Conservation (phyloP, 805 yeast species). For the Teunomyces gatunensis region DNA sequence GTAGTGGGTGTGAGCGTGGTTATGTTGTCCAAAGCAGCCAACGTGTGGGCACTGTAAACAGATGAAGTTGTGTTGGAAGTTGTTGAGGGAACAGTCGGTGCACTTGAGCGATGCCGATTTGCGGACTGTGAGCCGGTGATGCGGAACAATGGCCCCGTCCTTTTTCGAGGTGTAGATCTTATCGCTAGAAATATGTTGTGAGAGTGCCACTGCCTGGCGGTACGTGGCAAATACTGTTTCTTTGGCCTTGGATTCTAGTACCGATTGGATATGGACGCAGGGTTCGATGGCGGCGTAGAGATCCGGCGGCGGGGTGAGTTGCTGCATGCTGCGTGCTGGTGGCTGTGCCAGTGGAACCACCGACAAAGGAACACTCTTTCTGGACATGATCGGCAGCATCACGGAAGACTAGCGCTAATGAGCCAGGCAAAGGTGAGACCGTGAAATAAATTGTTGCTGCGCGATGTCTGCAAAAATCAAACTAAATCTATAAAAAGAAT, state of each 20-base stretch:
- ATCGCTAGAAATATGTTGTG: conserved; percentile 31
- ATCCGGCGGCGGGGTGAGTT: conserved; percentile 19
- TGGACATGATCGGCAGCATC: background rate
- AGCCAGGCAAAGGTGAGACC: background rate
- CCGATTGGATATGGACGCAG: conserved; percentile 49
- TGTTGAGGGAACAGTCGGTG: conserved; percentile 43
- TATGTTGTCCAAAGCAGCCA: conserved; percentile 54
- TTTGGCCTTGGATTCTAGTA: conserved; percentile 47
- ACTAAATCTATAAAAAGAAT: background rate
- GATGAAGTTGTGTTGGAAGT: conserved; percentile 49
- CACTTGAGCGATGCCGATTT: conserved; percentile 49
- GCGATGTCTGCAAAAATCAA: background rate
- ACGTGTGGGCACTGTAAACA: conserved; percentile 78
- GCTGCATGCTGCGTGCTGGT: background rate
- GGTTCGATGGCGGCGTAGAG: conserved; percentile 36
- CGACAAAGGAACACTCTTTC: background rate
- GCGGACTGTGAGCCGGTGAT: conserved; percentile 35
- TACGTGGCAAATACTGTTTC: conserved; percentile 51
- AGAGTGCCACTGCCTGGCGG: conserved; percentile 49
- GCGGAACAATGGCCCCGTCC: conserved; percentile 39
- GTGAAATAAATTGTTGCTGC: background rate
- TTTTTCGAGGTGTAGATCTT: conserved; percentile 28
- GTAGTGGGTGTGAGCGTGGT: conserved; percentile 33
- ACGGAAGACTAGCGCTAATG: background rate
- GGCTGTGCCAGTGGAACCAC: background rate